phyloP scores from a whole-genome alignment of 768 basidiomycete genomes.

The Daedaleopsis sinensis region DNA sequence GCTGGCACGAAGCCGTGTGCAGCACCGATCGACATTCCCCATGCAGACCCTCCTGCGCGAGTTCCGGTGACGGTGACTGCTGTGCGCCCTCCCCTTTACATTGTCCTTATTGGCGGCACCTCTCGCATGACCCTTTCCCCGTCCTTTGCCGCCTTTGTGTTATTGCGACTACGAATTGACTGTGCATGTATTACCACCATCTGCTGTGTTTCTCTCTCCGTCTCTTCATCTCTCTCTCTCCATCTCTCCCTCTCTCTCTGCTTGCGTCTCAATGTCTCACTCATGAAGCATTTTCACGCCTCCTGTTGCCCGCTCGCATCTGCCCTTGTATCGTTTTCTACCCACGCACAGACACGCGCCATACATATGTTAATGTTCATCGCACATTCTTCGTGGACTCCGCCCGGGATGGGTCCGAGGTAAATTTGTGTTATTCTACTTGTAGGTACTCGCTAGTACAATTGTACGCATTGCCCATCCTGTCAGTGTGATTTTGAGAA shows the following conservation, averaged over 20 bases:
- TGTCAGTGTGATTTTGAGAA: neutral
- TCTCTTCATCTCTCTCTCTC: neutral
- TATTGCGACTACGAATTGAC: neutral
- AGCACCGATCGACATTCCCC: slow-evolving; percentile 24
- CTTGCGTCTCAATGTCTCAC: slow-evolving; percentile 7
- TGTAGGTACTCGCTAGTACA: neutral
- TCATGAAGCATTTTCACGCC: slow-evolving; percentile 13
- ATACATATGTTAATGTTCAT: slow-evolving; percentile 9
- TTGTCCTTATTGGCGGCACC: neutral
- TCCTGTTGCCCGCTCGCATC: neutral
- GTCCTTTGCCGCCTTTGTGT: neutral
- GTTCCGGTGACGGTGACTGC: slow-evolving; percentile 21
- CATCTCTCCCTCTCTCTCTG: slow-evolving; percentile 5
- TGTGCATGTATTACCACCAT: slow-evolving; percentile 24
- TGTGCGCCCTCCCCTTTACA: neutral
- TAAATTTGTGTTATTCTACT: neutral
- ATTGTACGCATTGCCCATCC: neutral
- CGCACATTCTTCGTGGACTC: slow-evolving; percentile 12
- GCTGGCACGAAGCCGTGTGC: slow-evolving; percentile 19
- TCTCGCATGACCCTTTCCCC: neutral
- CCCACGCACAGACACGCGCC: neutral
- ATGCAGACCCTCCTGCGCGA: slow-evolving; percentile 23
- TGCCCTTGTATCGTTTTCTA: slow-evolving; percentile 17
- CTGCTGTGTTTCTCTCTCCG: slow-evolving; percentile 16
- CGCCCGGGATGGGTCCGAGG: slow-evolving; percentile 9